Evolutionary conservation across 202 grass and related monocot species (phyloP).

Genomic region (Thinopyrum obtusiflorum): DNA sequence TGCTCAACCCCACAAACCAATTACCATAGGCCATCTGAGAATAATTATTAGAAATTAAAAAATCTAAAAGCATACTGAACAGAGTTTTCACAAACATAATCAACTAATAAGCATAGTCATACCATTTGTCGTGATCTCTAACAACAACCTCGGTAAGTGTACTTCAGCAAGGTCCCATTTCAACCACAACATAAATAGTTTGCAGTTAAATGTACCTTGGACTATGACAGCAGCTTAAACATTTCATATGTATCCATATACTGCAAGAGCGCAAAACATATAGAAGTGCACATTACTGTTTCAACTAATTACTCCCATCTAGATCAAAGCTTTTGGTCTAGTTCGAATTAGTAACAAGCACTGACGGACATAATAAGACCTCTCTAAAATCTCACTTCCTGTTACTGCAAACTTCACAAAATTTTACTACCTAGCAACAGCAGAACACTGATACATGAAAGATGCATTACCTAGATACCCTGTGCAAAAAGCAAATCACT

Average conservation of each 20-base stretch:
- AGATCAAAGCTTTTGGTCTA: neutral
- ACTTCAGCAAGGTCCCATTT: neutral
- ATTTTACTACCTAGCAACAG: neutral
- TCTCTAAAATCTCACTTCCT: neutral
- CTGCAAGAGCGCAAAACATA: neutral
- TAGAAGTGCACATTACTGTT: neutral
- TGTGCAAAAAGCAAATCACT: neutral
- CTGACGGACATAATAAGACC: neutral
- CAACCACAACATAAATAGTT: constrained; percentile 2
- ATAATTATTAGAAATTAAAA: neutral
- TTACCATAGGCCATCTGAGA: neutral
- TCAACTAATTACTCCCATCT: neutral
- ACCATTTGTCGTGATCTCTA: neutral
- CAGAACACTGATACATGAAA: neutral
- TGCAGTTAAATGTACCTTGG: neutral
- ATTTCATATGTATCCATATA: neutral
- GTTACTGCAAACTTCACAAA: neutral
- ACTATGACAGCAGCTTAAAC: neutral
- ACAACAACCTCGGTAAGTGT: neutral
- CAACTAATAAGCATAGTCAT: neutral
- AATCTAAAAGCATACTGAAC: neutral
- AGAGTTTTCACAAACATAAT: neutral
- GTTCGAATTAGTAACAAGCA: neutral
- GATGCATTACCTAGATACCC: neutral
- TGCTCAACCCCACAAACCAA: neutral